Percentiles rank a stretch among this genome's conserved stretches.
phyloP scores from a whole-genome alignment of 2,329 filamentous ascomycete genomes.

The Pyrenophora tritici-repentis region DNA sequence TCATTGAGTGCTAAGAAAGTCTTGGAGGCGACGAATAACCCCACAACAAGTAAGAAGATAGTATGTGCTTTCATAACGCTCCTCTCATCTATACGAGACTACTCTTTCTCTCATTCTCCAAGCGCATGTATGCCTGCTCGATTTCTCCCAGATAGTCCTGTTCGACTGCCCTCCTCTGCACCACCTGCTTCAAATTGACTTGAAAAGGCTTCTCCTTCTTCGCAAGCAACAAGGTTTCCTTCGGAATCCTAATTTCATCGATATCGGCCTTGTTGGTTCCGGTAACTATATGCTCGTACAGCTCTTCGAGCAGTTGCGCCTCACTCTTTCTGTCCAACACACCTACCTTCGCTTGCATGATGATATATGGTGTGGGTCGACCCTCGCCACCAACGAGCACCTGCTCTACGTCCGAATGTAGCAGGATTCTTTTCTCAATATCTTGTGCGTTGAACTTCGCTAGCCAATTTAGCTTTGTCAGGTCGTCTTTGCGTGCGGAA shows the following conservation, averaged over 20 bases:
- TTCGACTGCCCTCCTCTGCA: conserved; percentile 22
- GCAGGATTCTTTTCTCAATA: conserved; percentile 19
- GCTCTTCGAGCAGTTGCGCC: conserved; percentile 12
- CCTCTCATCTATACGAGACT: background rate
- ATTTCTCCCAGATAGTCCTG: conserved; percentile 24
- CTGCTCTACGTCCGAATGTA: conserved; percentile 12
- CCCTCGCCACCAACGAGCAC: conserved; percentile 20
- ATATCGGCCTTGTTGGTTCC: conserved; percentile 1
- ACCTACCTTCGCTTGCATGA: conserved; percentile 20
- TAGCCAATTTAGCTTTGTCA: conserved; percentile 27
- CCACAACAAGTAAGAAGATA: too few relatives aligned
- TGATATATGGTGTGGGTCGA: conserved; percentile 17
- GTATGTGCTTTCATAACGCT: too few relatives aligned
- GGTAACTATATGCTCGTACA: conserved; percentile 11
- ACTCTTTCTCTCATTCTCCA: conserved; percentile 3
- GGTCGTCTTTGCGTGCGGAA: conserved; percentile 24
- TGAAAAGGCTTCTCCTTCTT: conserved; percentile 22
- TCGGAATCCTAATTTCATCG: conserved; percentile 16
- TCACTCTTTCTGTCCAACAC: conserved; percentile 12
- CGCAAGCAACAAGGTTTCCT: conserved; percentile 18
- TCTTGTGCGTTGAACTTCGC: conserved; percentile 26
- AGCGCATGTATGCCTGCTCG: conserved; percentile 17
- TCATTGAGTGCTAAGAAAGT: too few relatives aligned
- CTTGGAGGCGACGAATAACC: too few relatives aligned
- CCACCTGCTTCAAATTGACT: conserved; percentile 16